Evolutionary conservation across 257 asterid genomes (phyloP).

Genomic region (Oldenlandia corymbosa): DNA sequence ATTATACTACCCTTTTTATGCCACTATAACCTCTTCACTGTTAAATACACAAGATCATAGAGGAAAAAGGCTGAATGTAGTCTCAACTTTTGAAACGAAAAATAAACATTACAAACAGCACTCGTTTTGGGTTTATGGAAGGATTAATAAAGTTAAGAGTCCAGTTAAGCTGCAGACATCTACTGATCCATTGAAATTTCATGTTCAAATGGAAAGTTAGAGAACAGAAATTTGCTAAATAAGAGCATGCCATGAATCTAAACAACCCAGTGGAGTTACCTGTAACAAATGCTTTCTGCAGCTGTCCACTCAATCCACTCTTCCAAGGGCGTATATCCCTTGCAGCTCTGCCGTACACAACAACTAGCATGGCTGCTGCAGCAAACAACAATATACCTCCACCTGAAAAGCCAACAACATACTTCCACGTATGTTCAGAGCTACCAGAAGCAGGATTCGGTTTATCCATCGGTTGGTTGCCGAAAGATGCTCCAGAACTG

Average conservation of each 20-base stretch:
- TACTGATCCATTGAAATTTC: background rate
- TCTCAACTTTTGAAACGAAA: background rate
- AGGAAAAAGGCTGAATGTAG: too few relatives aligned
- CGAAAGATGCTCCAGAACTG: constrained; percentile 15
- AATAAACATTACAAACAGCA: too few relatives aligned
- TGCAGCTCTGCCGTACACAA: constrained; percentile 61
- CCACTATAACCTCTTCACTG: too few relatives aligned
- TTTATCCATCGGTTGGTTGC: constrained; percentile 10
- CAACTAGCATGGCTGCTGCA: constrained; percentile 26
- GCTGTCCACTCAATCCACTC: constrained; percentile 87
- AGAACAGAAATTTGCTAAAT: background rate
- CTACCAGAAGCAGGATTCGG: constrained; percentile 16
- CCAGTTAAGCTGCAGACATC: background rate
- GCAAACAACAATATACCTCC: constrained; percentile 33
- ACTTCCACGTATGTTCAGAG: constrained; percentile 36
- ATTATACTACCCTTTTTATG: too few relatives aligned
- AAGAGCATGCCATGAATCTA: background rate
- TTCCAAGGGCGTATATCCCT: constrained; percentile 74
- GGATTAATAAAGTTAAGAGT: background rate
- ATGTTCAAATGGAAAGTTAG: background rate
- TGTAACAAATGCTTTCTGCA: constrained; percentile 87
- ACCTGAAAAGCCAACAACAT: constrained; percentile 36
- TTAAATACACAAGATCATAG: background rate
- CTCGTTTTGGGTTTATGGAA: background rate
- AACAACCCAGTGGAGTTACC: constrained; percentile 32